Conservation (phyloP, 2,329 filamentous ascomycete species). For the Paraphaeosphaeria minitans region DNA sequence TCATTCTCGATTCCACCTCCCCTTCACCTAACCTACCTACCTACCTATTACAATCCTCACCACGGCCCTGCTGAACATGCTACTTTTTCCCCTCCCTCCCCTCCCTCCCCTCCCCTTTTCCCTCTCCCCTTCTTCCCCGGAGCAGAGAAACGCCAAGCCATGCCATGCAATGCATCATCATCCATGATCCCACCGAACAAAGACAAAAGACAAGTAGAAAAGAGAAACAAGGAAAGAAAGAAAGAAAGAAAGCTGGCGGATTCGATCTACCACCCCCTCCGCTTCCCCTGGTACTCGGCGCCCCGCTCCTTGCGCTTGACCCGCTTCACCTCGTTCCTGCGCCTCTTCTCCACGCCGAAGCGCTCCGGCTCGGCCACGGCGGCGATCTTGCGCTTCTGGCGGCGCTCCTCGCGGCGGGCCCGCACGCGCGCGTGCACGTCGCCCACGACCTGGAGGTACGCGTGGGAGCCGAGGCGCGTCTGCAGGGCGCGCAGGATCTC, state of each 20-base stretch:
- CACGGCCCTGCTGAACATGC: too few species aligned
- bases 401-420: slow-evolving; percentile 72
- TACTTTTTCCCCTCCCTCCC: too few species aligned
- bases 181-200: too few species aligned
- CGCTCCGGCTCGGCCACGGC: slow-evolving; percentile 84
- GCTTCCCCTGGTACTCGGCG: slow-evolving; percentile 69
- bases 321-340: slow-evolving; percentile 63
- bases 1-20: too few species aligned
- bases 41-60: too few species aligned
- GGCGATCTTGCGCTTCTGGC: slow-evolving; percentile 87
- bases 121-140: too few species aligned
- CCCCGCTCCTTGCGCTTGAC: slow-evolving; percentile 72
- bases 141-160: too few species aligned
- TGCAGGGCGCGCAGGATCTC: slow-evolving; percentile 83
- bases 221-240: too few species aligned
- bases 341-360: slow-evolving; percentile 72
- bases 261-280: slow-evolving; percentile 71
- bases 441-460: slow-evolving; percentile 76
- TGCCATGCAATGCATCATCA: too few species aligned
- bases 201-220: too few species aligned
- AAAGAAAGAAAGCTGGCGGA: background rate
- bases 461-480: slow-evolving; percentile 79
- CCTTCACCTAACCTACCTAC: too few species aligned
- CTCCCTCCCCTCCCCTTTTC: too few species aligned
- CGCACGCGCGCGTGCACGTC: slow-evolving; percentile 75